Conservation (phyloP, 2,329 filamentous ascomycete species). For the Polytolypa hystricis region DNA sequence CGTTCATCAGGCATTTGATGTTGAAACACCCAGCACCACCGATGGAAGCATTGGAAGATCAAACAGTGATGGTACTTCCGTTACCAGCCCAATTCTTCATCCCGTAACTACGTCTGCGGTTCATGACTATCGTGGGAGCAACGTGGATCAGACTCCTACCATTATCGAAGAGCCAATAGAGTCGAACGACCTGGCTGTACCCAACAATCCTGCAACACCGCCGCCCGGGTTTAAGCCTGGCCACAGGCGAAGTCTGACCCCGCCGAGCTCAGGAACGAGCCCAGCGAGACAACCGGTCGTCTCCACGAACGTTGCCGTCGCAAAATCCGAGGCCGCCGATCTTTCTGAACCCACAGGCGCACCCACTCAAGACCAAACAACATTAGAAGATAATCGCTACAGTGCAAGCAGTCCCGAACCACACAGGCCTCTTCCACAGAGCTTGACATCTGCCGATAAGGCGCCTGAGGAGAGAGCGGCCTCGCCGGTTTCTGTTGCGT, state of each 20-base stretch:
- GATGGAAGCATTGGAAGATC: conserved; percentile 46
- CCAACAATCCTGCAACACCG: conserved; percentile 15
- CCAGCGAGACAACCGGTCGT: conserved; percentile 50
- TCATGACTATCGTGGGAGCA: conserved; percentile 24
- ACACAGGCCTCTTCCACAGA: too few relatives aligned
- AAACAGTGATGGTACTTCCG: conserved; percentile 51
- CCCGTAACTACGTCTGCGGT: conserved; percentile 38
- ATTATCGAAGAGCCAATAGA: conserved; percentile 44
- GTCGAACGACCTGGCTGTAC: conserved; percentile 14
- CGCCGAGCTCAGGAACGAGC: conserved; percentile 48
- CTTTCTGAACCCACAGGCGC: too few relatives aligned
- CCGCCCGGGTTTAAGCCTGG: conserved; percentile 38
- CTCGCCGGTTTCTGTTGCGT: too few relatives aligned
- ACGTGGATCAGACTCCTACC: conserved; percentile 38
- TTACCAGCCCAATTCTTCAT: conserved; percentile 56
- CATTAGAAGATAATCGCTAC: too few relatives aligned
- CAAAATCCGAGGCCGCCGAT: conserved; percentile 34
- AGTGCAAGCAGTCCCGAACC: too few relatives aligned
- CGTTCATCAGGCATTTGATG: conserved; percentile 56
- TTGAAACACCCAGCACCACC: conserved; percentile 43
- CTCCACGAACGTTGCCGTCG: conserved; percentile 29
- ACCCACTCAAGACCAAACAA: too few relatives aligned
- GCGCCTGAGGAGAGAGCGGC: too few relatives aligned
- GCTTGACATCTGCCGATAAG: not conserved
- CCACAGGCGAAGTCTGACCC: conserved; percentile 47